Evolutionary conservation across 1,139 yeast genomes (phyloP).

Genomic region (Pneumocystis sp.): DNA sequence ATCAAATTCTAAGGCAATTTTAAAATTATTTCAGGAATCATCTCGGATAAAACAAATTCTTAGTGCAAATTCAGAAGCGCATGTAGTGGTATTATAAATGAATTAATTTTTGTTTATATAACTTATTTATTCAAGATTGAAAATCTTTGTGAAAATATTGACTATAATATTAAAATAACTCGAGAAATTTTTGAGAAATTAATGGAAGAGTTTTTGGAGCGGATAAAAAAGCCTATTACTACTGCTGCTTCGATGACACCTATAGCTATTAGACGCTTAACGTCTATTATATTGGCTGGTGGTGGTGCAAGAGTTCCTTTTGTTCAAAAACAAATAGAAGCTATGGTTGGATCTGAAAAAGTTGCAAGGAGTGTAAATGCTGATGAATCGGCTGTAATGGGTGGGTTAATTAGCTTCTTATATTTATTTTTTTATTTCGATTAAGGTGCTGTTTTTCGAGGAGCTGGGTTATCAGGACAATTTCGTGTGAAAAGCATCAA

Average conservation of each 20-base stretch:
- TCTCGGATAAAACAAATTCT: constrained; percentile 76
- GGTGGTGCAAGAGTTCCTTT: constrained; percentile 88
- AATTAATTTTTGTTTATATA: constrained; percentile 44
- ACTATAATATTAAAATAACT: constrained; percentile 49
- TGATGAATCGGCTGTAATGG: constrained; percentile 87
- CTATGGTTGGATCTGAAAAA: constrained; percentile 31
- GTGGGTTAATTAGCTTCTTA: background rate
- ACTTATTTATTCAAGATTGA: constrained; percentile 7
- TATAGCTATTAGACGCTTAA: constrained; percentile 26
- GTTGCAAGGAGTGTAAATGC: constrained; percentile 86
- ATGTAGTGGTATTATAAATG: constrained; percentile 28
- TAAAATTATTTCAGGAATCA: constrained; percentile 64
- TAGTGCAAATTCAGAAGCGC: constrained; percentile 73
- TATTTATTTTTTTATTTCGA: background rate
- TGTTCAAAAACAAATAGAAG: constrained; percentile 42
- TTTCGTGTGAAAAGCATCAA: constrained; percentile 46
- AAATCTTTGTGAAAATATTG: constrained; percentile 43
- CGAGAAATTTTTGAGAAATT: constrained; percentile 65
- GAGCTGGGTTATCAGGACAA: constrained; percentile 46
- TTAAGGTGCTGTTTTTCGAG: constrained; percentile 57
- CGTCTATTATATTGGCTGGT: constrained; percentile 70
- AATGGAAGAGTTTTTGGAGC: constrained; percentile 27
- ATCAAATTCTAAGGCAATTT: constrained; percentile 35
- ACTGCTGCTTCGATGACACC: constrained; percentile 31
- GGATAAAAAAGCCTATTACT: constrained; percentile 41